Base-by-base conservation (phyloP, 2,329 filamentous ascomycete species). In the Fusarium mundagurra region DNA sequence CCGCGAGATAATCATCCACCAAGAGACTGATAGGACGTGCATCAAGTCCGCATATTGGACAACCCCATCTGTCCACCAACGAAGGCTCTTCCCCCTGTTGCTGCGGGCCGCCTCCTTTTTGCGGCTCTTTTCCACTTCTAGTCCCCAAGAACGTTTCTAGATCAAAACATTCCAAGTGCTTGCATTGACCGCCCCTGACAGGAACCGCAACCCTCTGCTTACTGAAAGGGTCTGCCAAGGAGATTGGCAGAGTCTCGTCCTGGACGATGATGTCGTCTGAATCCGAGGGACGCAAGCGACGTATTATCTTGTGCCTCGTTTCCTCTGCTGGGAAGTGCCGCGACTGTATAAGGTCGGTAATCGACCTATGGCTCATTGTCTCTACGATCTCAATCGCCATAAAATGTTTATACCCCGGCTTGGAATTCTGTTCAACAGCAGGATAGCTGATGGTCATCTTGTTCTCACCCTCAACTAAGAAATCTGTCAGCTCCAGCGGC, bases 121-220 rank as follows among this genome's bases (percentile, higher is more conserved):
- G 64, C 8, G 72, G 41, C 10, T 82, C 80, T 69, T 87, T 88
- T 20, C 83, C 82, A 10, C 86, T 85, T 47, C 94, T 90, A 10
- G 92, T 94, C 20, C 86, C 82, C 14, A 99, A 88, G 85, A 94
- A 98, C 2, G 90, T 95, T 27, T 93, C 88, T 13, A 98, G 89
- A 80, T 98, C 96, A 80, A 98, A 98, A 80, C 95, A 98, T 79
- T 98, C 94, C 41, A 92, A 85, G 80, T 99, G 96, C 31, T 85
- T 85, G 81, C 96, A 99, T 7, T 81, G 76, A 13, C 78, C 84
- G 33, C 94, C 91, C 34, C 95, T 92, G 5, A 92, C 94, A 2
- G 96, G 96, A 1, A 88, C 86, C 10, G 88, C 85, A 80, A 93
- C 95, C 17, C 96, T 87, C 18, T 79, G 83, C 3, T 88, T 85